phyloP scores from a whole-genome alignment of 208 protist species.

The Acanthamoeba healyi region DNA sequence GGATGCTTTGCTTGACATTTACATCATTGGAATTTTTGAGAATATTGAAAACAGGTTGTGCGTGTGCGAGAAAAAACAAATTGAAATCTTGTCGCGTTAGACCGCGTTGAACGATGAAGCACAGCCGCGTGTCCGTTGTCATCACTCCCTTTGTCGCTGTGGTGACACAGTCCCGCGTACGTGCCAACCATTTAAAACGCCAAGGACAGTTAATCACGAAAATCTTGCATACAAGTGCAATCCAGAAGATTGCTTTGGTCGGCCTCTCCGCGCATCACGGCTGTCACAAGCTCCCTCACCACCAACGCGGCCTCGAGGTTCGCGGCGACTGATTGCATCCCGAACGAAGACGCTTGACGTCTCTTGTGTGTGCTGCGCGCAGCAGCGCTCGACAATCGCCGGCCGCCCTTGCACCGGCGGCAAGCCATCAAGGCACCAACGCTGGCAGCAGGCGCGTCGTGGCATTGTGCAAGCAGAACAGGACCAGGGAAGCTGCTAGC shows the following conservation, averaged over 20 bases:
- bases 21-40: too few relatives aligned
- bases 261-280: too few relatives aligned
- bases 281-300: neutral
- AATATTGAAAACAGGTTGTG: too few relatives aligned
- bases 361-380: neutral
- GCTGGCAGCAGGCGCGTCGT: neutral
- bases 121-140: neutral
- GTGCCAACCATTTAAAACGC: neutral
- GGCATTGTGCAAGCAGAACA: constrained; percentile 14
- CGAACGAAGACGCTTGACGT: neutral
- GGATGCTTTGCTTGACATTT: too few relatives aligned
- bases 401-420: neutral
- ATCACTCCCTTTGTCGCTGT: neutral
- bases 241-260: neutral
- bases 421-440: neutral
- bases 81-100: neutral
- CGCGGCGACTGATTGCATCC: neutral
- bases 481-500: neutral
- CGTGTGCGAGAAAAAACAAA: too few relatives aligned
- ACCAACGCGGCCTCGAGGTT: neutral
- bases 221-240: neutral
- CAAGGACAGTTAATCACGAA: neutral
- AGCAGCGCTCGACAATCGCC: neutral
- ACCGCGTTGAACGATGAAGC: too few relatives aligned
- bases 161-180: neutral